Evolutionary conservation across 148 eudicot species (phyloP).

Genomic region (Rhododendron vialii): DNA sequence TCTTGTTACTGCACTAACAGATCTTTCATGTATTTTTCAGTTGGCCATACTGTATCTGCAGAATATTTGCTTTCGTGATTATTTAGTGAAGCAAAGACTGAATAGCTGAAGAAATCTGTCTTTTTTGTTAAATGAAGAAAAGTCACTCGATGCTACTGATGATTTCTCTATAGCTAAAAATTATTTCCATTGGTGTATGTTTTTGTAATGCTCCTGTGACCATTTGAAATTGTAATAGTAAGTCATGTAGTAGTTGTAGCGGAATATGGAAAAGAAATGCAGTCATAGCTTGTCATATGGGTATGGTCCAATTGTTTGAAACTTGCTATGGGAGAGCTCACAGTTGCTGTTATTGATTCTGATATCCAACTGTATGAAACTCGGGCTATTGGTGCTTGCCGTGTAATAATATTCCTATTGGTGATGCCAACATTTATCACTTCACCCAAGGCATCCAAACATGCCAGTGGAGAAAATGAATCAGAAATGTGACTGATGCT

Average conservation of each 20-base stretch:
- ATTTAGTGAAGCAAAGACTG: background rate
- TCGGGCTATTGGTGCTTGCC: background rate
- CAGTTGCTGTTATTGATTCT: background rate
- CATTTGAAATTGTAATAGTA: background rate
- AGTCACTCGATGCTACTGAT: background rate
- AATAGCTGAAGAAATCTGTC: background rate
- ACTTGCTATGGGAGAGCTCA: background rate
- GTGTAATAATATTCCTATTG: background rate
- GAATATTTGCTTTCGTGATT: background rate
- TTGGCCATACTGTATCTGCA: background rate
- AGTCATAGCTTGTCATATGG: background rate
- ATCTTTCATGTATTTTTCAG: background rate
- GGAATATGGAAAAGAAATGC: background rate
- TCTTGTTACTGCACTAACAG: conserved; percentile 1
- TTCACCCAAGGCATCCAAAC: background rate
- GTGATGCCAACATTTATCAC: background rate
- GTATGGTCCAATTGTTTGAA: background rate
- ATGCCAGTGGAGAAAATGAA: background rate
- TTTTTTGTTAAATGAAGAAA: background rate
- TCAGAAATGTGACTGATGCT: background rate
- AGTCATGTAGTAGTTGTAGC: background rate
- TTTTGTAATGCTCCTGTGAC: background rate
- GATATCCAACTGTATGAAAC: background rate
- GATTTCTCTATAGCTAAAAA: background rate
- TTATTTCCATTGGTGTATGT: background rate